Percentiles rank a stretch among this genome's conserved stretches.
Conservation (phyloP, 1,139 yeast species). For the Kluyveromyces sp. region DNA sequence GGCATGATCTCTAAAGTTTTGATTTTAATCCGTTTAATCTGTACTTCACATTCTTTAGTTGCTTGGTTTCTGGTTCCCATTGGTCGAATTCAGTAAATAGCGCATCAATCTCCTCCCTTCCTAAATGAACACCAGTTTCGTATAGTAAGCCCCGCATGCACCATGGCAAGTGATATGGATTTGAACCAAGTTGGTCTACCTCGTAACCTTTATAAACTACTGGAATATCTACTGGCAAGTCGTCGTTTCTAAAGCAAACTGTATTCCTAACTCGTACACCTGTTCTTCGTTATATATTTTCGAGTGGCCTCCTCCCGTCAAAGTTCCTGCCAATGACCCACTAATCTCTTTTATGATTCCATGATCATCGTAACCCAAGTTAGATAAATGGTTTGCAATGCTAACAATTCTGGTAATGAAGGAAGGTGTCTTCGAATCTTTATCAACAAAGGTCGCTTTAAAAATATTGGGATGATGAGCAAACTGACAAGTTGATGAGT, state of each 20-base stretch:
- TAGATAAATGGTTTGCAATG: constrained; percentile 46
- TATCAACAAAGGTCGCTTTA: constrained; percentile 81
- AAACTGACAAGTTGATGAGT: constrained; percentile 79
- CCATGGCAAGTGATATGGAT: constrained; percentile 90
- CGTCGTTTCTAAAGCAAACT: constrained; percentile 69
- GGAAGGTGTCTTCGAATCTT: constrained; percentile 40
- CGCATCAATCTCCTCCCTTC: constrained; percentile 48
- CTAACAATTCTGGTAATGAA: constrained; percentile 45
- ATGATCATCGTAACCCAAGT: constrained; percentile 64
- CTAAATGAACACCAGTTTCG: constrained; percentile 39
- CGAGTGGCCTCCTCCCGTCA: constrained; percentile 94
- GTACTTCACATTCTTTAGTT: constrained; percentile 73
- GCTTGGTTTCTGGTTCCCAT: constrained; percentile 83
- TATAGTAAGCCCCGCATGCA: constrained; percentile 73
- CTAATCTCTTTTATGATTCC: constrained; percentile 78
- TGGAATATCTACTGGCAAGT: constrained; percentile 38
- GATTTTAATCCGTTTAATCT: constrained; percentile 63
- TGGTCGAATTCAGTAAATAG: constrained; percentile 64
- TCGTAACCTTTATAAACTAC: constrained; percentile 55
- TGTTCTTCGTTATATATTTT: constrained; percentile 76
- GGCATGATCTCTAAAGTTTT: constrained; percentile 23
- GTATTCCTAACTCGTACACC: constrained; percentile 75
- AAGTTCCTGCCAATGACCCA: constrained; percentile 74
- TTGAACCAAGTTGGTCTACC: constrained; percentile 53
- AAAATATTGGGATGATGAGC: constrained; percentile 83